These are phyloP conservation scores for Kondoa subrosea DNA, from an alignment of 768 basidiomycete genomes.

Conservation along the genomic window DNA sequence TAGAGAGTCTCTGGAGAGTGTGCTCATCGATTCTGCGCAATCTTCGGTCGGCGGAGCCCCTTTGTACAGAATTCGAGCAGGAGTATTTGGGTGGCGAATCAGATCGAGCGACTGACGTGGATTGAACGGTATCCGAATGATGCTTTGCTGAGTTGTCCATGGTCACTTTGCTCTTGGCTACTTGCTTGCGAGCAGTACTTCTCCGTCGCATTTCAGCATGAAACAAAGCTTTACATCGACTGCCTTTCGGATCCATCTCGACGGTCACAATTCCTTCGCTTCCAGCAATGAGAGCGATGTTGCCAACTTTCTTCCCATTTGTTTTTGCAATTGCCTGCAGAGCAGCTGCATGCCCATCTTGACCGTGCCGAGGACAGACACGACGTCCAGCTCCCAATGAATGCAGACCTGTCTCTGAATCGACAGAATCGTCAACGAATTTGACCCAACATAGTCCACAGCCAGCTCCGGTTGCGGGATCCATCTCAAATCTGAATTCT, in stretches of 20 bases:
- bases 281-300: not conserved
- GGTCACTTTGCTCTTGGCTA: too few relatives aligned
- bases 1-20: too few relatives aligned
- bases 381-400: not conserved
- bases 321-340: not conserved
- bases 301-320: conserved; percentile 33
- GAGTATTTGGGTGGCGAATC: too few relatives aligned
- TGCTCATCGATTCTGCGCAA: too few relatives aligned
- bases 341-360: conserved; percentile 1
- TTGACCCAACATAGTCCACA: conserved; percentile 65
- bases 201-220: conserved; percentile 37
- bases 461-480: conserved; percentile 56
- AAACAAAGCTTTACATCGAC: conserved; percentile 47
- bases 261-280: conserved; percentile 44
- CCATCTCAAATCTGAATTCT: conserved; percentile 60
- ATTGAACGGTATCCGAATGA: too few relatives aligned
- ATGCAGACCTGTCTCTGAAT: not conserved
- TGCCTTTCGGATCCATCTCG: conserved; percentile 61
- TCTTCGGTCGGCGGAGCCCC: too few relatives aligned
- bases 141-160: too few relatives aligned
- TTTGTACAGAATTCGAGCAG: too few relatives aligned
- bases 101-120: too few relatives aligned
- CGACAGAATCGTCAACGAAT: conserved; percentile 32
- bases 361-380: not conserved
- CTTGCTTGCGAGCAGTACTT: not conserved